phyloP scores from a whole-genome alignment of 345 rosid genomes.

The Dovyalis caffra region DNA sequence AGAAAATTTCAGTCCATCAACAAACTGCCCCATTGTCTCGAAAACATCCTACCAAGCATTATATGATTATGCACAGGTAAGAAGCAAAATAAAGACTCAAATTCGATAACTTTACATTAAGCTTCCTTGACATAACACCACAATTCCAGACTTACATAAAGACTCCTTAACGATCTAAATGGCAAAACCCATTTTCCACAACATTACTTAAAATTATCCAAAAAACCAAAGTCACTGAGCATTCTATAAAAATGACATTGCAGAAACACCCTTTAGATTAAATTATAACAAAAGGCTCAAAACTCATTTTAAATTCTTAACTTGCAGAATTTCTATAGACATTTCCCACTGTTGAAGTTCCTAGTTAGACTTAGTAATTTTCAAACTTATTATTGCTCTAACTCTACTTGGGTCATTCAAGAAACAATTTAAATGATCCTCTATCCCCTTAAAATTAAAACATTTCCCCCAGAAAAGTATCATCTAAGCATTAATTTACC shows the following conservation, averaged over 20 bases:
- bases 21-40: constrained; percentile 80
- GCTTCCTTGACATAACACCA: too few species aligned
- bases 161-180: too few species aligned
- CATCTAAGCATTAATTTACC: not conserved
- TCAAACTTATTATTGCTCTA: not conserved
- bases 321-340: not conserved
- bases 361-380: not conserved
- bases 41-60: constrained; percentile 60
- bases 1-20: constrained; percentile 84
- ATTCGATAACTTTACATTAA: not conserved
- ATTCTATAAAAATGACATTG: not conserved
- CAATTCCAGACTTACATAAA: too few species aligned
- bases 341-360: not conserved
- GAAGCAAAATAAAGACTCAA: not conserved
- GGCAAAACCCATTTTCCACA: not conserved
- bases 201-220: not conserved
- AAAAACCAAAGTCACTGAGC: not conserved
- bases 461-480: not conserved
- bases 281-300: not conserved
- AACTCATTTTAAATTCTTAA: not conserved
- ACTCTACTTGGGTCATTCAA: not conserved
- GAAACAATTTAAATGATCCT: not conserved
- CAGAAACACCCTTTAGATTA: not conserved
- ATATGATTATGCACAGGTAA: not conserved
- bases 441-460: not conserved